phyloP scores from a whole-genome alignment of 257 asterid genomes.

The Prunella vulgaris region DNA sequence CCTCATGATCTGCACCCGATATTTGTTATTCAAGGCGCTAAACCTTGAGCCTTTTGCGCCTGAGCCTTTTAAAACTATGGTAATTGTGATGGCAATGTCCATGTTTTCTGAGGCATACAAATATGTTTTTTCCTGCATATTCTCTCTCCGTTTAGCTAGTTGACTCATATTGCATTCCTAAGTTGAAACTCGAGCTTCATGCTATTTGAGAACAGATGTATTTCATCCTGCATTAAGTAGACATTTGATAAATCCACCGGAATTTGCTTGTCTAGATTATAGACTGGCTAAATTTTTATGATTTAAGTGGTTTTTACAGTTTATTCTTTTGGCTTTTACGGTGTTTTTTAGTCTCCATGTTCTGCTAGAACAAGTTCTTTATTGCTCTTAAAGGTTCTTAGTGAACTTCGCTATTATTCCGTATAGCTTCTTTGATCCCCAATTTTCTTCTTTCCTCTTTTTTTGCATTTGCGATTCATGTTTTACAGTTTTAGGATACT shows the following conservation, averaged over 20 bases:
- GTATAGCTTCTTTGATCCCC: not conserved
- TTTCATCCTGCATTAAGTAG: not conserved
- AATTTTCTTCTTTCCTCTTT: not conserved
- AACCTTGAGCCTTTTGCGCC: no score
- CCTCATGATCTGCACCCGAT: no score
- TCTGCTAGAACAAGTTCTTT: not conserved
- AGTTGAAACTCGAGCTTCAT: slow-evolving; percentile 3
- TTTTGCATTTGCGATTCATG: not conserved
- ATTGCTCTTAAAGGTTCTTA: not conserved
- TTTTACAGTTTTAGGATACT: not conserved
- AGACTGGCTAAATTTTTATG: not conserved
- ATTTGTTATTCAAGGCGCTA: no score
- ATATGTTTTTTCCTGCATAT: not conserved
- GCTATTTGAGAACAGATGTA: not conserved
- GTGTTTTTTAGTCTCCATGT: not conserved
- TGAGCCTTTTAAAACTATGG: no score
- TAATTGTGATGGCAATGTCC: not conserved
- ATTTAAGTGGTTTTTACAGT: not conserved
- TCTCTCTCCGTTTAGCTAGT: not conserved
- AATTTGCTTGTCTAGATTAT: not conserved
- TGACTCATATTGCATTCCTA: not conserved
- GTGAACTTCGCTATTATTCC: not conserved
- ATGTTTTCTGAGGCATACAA: not conserved
- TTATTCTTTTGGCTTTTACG: not conserved
- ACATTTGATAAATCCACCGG: not conserved